Base-by-base conservation (phyloP, 2,329 filamentous ascomycete species). In the Ophiocordyceps camponoti-leonardi region DNA sequence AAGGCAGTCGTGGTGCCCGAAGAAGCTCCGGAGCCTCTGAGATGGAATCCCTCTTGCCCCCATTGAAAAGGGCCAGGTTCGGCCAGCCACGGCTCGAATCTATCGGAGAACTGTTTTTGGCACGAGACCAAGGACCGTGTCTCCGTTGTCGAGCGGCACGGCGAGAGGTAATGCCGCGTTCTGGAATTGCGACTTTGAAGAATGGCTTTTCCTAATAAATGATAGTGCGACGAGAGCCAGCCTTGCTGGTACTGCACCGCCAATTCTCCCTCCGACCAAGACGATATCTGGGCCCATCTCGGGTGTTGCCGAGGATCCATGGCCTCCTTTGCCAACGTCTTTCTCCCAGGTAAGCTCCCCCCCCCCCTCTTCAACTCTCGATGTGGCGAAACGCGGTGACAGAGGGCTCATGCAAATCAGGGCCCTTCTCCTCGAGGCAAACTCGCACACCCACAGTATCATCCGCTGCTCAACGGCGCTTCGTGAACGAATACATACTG, bases 51-150 rank as follows among this genome's bases (percentile, higher is more conserved):
- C 58, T 73, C 39, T 60, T 77, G 3, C 73, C 73, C 8, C 73
- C 73, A 4, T 52, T 77, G 46, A 75, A 75, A 56, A 63, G 67
- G 49, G 72, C 67, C 45, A 65, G 71, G 41, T 64, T 70, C 28
- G 71, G 69, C 4, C 71, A 72, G 49, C 67, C 69, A 35, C 67
- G 71, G 22, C 59, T 77, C 2, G 66, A 76, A 52, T 77, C 73
- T 18, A 77, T 77, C 42, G 72, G 68, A 40, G 73, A 77, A 55
- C 63, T 77, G 4, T 65, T 65, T 39, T 61, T 77, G 10, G 61
- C 71, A 18, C 66, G 64, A 37, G 67, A 71, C 33, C 56, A 62
- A 16, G 65, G 66, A 16, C 64, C 67, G 14, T 77, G 73, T 52
- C 61, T 77, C 39, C 68, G 69, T 40, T 77, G 73, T 53, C 68